These are phyloP conservation scores for Hyaloscypha variabilis DNA, from an alignment of 495 filamentous ascomycete species.

Conservation along the genomic window DNA sequence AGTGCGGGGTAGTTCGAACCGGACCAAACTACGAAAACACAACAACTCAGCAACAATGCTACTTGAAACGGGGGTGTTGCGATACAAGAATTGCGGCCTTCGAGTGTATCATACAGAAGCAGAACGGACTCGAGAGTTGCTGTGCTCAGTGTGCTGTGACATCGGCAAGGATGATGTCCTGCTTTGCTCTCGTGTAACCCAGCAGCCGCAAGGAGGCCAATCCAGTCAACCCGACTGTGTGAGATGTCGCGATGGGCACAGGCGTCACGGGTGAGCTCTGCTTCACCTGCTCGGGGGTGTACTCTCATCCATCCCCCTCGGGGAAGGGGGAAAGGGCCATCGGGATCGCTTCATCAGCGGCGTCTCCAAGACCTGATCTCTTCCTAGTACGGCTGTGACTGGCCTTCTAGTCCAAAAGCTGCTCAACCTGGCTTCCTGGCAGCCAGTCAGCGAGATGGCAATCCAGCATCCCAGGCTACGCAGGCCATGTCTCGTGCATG, in stretches of 20 bases:
- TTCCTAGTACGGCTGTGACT: background rate
- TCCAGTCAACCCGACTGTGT: background rate
- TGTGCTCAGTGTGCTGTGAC: background rate
- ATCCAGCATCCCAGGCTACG: background rate
- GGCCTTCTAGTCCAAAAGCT: background rate
- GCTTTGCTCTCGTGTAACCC: background rate
- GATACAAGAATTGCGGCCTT: too few relatives aligned
- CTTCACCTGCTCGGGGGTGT: background rate
- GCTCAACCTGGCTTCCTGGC: background rate
- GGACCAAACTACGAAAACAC: too few relatives aligned
- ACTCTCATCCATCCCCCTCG: background rate
- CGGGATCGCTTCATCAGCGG: background rate
- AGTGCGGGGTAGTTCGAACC: too few relatives aligned
- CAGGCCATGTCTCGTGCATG: conserved; percentile 6
- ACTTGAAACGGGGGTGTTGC: too few relatives aligned
- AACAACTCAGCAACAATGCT: too few relatives aligned
- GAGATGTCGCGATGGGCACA: background rate
- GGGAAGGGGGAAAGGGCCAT: background rate
- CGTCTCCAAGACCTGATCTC: background rate
- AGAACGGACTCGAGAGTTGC: background rate
- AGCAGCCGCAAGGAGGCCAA: background rate
- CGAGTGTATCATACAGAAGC: background rate
- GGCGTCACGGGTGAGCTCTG: background rate
- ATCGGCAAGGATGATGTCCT: background rate
- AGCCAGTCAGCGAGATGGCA: background rate